Evolutionary conservation across 352 stramenopile species (phyloP).

Genomic region (Thraustochytrium striatum): DNA sequence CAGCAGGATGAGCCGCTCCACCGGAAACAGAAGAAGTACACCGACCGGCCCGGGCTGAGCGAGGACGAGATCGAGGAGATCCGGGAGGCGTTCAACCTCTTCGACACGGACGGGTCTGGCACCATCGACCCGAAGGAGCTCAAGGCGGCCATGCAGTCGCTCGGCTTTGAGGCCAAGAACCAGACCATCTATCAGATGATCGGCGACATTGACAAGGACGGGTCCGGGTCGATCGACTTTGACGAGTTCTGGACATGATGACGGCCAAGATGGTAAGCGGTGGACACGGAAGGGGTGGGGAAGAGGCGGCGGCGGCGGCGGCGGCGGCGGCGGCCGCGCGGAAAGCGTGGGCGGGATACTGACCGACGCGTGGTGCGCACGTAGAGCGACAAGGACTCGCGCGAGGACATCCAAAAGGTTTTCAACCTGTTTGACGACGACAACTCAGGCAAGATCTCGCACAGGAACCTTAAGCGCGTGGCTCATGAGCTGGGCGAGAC

Average conservation of each 20-base stretch:
- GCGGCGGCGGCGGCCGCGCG: background rate
- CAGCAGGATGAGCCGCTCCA: too few species aligned
- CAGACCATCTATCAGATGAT: slow-evolving; percentile 97
- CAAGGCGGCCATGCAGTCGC: slow-evolving; percentile 89
- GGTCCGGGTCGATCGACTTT: slow-evolving; percentile 88
- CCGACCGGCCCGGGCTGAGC: slow-evolving; percentile 65
- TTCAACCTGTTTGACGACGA: slow-evolving; percentile 97
- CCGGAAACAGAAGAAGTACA: slow-evolving; percentile 45
- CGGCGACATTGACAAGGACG: slow-evolving; percentile 89
- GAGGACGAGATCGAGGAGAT: slow-evolving; percentile 92
- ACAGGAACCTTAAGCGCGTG: slow-evolving; percentile 93
- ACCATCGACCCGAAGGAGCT: slow-evolving; percentile 91
- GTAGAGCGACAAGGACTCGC: slow-evolving; percentile 85
- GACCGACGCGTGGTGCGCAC: background rate
- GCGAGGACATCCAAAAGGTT: slow-evolving; percentile 93
- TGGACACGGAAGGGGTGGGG: slow-evolving; percentile 47
- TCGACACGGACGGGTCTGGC: slow-evolving; percentile 71
- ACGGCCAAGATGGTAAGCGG: slow-evolving; percentile 80
- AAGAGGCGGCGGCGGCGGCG: too few species aligned
- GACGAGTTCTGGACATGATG: slow-evolving; percentile 95
- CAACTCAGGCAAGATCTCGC: slow-evolving; percentile 91
- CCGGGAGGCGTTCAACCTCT: slow-evolving; percentile 82
- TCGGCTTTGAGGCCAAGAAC: slow-evolving; percentile 95
- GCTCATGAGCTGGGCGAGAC: slow-evolving; percentile 93
- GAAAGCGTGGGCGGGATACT: background rate